Evolutionary conservation across 805 yeast genomes (phyloP), one percentile per base, ranked within the genome.

Genomic region (Yarrowia keelungensis): DNA sequence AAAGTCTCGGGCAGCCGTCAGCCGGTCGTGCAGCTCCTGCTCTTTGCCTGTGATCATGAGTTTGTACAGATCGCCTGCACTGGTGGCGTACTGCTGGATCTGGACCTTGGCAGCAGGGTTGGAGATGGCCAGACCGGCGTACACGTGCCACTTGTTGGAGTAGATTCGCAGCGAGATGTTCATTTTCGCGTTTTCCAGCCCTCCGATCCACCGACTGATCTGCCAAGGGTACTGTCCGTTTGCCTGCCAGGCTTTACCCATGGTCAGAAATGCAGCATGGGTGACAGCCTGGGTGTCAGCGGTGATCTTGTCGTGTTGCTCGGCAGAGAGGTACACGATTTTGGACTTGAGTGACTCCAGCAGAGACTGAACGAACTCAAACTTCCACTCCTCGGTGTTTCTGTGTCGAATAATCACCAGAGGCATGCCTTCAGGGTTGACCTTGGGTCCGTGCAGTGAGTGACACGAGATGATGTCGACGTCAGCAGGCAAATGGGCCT

Each of bases 221-320:
- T 79, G 78, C 99, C 99, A 95, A 0, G 99, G 99, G 76, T 92
- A 95, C 76, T 90, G 89, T 74, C 88, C 84, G 71, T 84, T 82
- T 58, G 87, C 85, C 72, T 85, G 89, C 99, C 99, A 95, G 8
- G 98, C 98, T 8, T 88, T 87, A 5, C 99, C 99, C 99, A 95
- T 95, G 69, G 96, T 89, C 70, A 95, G 81, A 75, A 95, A 95
- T 0, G 98, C 98, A 12, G 98, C 98, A 76, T 95, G 99, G 0
- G 99, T 95, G 16, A 94, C 97, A 0, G 98, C 98, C 78, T 95
- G 99, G 1, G 98, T 95, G 77, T 95, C 99, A 0, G 99, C 99
- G 0, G 99, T 94, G 71, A 95, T 94, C 73, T 85, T 86, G 77
- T 95, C 99, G 77, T 95, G 99, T 76, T 93, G 93, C 67, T 85